A percentile compares a stretch with the other conserved stretches of the same genome.
phyloP scores from a whole-genome alignment of 2,329 filamentous ascomycete genomes.

The Eurotiales sp. region DNA sequence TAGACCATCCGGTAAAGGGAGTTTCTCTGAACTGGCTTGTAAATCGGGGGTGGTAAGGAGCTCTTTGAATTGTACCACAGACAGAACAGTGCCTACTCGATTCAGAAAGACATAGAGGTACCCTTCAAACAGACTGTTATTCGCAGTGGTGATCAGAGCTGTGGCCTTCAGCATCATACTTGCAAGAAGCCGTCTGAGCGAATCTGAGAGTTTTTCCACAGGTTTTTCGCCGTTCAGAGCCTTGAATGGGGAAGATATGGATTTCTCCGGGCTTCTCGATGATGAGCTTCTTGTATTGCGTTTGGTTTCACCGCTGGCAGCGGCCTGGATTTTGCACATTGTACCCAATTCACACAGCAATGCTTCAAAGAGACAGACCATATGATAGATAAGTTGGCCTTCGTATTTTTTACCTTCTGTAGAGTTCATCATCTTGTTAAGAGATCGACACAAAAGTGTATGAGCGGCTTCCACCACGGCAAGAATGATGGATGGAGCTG shows the following conservation, averaged over 20 bases:
- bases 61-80: constrained; percentile 37
- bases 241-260: neutral
- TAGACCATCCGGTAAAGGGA: constrained; percentile 32
- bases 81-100: constrained; percentile 39
- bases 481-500: constrained; percentile 16
- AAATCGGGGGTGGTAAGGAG: constrained; percentile 25
- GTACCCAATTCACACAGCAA: constrained; percentile 25
- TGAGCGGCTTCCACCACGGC: constrained; percentile 24
- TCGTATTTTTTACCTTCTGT: constrained; percentile 15
- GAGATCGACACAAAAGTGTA: constrained; percentile 22
- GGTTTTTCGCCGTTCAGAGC: neutral
- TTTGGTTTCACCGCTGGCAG: constrained; percentile 1
- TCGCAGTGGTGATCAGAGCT: constrained; percentile 22
- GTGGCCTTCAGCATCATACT: constrained; percentile 31
- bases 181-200: constrained; percentile 25
- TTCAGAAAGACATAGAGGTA: constrained; percentile 36
- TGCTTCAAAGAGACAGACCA: constrained; percentile 32
- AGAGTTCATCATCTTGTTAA: constrained; percentile 24
- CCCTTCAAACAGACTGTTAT: constrained; percentile 37
- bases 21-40: constrained; percentile 18
- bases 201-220: constrained; percentile 19
- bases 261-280: neutral
- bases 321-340: constrained; percentile 21
- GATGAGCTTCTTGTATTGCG: constrained; percentile 6
- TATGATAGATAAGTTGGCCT: constrained; percentile 30